Conservation (phyloP, 495 filamentous ascomycete species). For the Xylaria sp. region DNA sequence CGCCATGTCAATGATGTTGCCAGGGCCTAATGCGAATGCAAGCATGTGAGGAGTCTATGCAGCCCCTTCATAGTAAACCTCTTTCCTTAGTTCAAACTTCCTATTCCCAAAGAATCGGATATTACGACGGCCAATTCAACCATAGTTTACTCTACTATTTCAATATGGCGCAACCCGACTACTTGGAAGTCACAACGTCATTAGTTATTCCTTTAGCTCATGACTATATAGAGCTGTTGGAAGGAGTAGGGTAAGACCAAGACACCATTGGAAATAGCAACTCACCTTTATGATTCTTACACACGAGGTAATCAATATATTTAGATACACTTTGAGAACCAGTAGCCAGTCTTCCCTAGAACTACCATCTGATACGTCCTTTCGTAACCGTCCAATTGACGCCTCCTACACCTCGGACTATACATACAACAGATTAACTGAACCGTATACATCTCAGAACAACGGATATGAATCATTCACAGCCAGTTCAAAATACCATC, state of each 20-base stretch:
- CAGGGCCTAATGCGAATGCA: background rate
- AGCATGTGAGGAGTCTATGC: background rate
- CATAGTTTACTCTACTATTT: background rate
- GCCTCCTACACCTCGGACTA: conserved; percentile 21
- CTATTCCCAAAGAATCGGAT: background rate
- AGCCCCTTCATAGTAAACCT: background rate
- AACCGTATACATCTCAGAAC: conserved; percentile 16
- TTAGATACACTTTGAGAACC: background rate
- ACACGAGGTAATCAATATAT: background rate
- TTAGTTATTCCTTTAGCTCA: background rate
- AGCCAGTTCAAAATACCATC: conserved; percentile 32
- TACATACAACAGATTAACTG: conserved; percentile 28
- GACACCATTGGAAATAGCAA: conserved; percentile 2
- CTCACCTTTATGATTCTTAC: background rate
- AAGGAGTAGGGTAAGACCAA: conserved; percentile 8
- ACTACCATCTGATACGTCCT: background rate
- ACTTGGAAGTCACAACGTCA: conserved; percentile 1
- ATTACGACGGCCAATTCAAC: background rate
- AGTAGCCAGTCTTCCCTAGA: background rate
- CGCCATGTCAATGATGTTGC: background rate
- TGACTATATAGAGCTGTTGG: background rate
- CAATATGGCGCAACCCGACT: background rate
- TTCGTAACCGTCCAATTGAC: background rate
- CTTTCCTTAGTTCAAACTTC: background rate
- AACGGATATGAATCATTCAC: conserved; percentile 29